phyloP scores from a whole-genome alignment of 331 rosid genomes.

The Cydonia oblonga region DNA sequence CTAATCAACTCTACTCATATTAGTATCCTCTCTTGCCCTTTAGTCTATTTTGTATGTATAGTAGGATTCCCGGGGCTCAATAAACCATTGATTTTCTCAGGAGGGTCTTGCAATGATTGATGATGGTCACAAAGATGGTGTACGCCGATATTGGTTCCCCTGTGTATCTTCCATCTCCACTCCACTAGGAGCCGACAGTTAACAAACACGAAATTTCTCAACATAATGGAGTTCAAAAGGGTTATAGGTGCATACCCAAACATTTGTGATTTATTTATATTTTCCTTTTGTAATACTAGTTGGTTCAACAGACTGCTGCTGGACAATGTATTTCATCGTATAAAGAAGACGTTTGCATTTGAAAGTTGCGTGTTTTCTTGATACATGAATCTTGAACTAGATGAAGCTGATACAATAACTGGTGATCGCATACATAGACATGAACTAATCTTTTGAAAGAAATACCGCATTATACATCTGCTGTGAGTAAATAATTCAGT shows the following conservation, averaged over 20 bases:
- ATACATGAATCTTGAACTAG: background rate
- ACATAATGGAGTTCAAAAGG: background rate
- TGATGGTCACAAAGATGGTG: slow-evolving; percentile 83
- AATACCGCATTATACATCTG: background rate
- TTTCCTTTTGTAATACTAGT: background rate
- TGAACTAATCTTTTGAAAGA: background rate
- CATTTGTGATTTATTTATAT: background rate
- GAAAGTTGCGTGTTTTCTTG: background rate
- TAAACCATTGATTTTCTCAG: slow-evolving; percentile 25
- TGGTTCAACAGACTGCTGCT: background rate
- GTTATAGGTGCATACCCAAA: background rate
- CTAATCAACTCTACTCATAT: background rate
- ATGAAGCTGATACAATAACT: background rate
- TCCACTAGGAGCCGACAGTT: slow-evolving; percentile 35
- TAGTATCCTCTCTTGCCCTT: background rate
- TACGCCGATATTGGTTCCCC: slow-evolving; percentile 78
- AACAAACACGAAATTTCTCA: background rate
- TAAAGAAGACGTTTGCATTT: background rate
- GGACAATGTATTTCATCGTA: background rate
- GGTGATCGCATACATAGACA: background rate
- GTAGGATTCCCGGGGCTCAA: slow-evolving; percentile 1
- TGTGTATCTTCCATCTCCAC: slow-evolving; percentile 66
- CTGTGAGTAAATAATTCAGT: background rate
- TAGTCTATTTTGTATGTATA: background rate
- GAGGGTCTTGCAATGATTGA: slow-evolving; percentile 96